phyloP scores from a whole-genome alignment of 2,329 filamentous ascomycete genomes.

The Lachnellula hyalina region DNA sequence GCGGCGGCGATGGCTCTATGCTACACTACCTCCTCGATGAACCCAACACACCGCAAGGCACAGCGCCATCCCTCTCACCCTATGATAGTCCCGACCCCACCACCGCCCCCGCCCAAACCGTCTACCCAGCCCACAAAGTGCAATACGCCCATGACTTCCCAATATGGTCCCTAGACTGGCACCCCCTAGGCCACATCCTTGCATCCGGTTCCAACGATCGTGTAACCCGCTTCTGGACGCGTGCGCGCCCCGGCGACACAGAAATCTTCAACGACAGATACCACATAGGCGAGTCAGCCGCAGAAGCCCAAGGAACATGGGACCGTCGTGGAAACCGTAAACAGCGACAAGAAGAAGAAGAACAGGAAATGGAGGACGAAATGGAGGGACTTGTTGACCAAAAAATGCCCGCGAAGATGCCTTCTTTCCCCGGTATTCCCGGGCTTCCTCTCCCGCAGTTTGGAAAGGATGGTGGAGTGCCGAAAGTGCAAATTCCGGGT shows the following conservation, averaged over 20 bases:
- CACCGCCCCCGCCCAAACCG: slow-evolving; percentile 79
- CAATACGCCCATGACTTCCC: slow-evolving; percentile 88
- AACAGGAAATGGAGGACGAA: slow-evolving; percentile 90
- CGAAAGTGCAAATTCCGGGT: slow-evolving; percentile 47
- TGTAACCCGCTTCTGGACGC: slow-evolving; percentile 94
- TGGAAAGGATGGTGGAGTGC: slow-evolving; percentile 24
- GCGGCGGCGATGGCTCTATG: slow-evolving; percentile 82
- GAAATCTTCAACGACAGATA: slow-evolving; percentile 84
- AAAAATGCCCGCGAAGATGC: slow-evolving; percentile 62
- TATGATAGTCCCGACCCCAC: slow-evolving; percentile 79
- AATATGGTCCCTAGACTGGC: slow-evolving; percentile 98
- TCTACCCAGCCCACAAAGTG: slow-evolving; percentile 83
- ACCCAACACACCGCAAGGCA: slow-evolving; percentile 75
- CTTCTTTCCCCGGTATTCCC: slow-evolving; percentile 53
- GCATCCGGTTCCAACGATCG: slow-evolving; percentile 95
- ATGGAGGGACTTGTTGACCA: slow-evolving; percentile 90
- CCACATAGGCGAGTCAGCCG: slow-evolving; percentile 89
- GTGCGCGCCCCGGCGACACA: slow-evolving; percentile 81
- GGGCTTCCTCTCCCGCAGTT: slow-evolving; percentile 30
- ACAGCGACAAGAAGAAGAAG: slow-evolving; percentile 84
- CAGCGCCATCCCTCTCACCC: slow-evolving; percentile 66
- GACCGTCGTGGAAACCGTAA: slow-evolving; percentile 72
- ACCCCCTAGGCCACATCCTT: slow-evolving; percentile 90
- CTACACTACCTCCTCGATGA: slow-evolving; percentile 96
- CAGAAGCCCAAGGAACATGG: slow-evolving; percentile 93